phyloP scores from a whole-genome alignment of 2,329 filamentous ascomycete species.

The Celoporthe dispersa region DNA sequence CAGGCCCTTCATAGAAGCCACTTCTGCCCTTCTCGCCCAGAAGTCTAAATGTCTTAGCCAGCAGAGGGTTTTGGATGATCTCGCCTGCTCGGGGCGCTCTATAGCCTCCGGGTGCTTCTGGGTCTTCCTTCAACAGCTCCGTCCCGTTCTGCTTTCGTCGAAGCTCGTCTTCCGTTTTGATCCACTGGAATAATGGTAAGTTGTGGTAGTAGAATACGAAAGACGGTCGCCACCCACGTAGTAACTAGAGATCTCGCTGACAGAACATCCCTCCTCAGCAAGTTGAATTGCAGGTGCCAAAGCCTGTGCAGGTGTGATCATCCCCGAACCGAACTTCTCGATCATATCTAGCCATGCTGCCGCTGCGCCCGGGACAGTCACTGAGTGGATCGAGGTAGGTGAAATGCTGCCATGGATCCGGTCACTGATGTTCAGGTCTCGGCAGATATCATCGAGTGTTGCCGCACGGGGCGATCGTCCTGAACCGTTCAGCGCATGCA shows the following conservation, averaged over 20 bases:
- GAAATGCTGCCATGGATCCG: conserved; percentile 67
- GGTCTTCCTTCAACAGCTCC: conserved; percentile 81
- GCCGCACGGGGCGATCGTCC: conserved; percentile 75
- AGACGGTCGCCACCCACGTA: conserved; percentile 73
- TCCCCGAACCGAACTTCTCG: conserved; percentile 21
- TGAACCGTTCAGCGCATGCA: conserved; percentile 88
- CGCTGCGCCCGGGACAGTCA: conserved; percentile 68
- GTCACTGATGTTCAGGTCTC: conserved; percentile 67
- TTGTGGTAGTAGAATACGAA: not conserved
- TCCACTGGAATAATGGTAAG: conserved; percentile 31
- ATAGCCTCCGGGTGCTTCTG: conserved; percentile 65
- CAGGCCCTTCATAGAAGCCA: conserved; percentile 84
- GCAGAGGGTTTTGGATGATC: conserved; percentile 78
- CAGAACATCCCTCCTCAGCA: conserved; percentile 23
- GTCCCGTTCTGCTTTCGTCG: conserved; percentile 28
- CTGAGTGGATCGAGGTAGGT: conserved; percentile 72
- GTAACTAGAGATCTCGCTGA: conserved; percentile 74
- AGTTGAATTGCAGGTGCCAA: conserved; percentile 22
- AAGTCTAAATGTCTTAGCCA: conserved; percentile 78
- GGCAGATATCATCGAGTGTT: conserved; percentile 70
- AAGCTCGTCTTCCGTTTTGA: conserved; percentile 33
- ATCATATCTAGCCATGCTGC: conserved; percentile 31
- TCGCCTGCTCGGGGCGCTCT: conserved; percentile 79
- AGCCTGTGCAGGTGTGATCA: not conserved
- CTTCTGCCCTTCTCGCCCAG: conserved; percentile 79